Evolutionary conservation across 768 basidiomycete species (phyloP).

Genomic region (Boletus rubescentipes): DNA sequence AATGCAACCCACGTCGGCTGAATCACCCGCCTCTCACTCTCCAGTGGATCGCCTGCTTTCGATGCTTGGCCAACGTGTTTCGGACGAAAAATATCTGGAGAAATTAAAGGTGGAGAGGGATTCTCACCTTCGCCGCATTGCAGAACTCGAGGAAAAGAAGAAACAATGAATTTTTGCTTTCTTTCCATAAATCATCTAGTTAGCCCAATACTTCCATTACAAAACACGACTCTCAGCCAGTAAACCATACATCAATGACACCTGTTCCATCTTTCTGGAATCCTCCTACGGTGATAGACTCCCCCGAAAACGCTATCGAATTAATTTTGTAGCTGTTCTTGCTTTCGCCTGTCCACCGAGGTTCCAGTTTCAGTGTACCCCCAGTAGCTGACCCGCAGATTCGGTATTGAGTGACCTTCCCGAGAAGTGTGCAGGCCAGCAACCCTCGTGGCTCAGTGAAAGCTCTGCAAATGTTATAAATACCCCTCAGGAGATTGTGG

Average conservation of each 20-base stretch:
- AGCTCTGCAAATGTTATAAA: slow-evolving; percentile 35
- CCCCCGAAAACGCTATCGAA: slow-evolving; percentile 48
- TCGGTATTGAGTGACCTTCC: slow-evolving; percentile 50
- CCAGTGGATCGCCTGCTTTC: slow-evolving; percentile 40
- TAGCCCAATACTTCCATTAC: not conserved
- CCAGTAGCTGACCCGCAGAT: slow-evolving; percentile 40
- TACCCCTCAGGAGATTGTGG: not conserved
- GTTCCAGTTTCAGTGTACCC: slow-evolving; percentile 40
- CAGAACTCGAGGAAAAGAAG: slow-evolving; percentile 48
- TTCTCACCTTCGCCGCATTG: slow-evolving; percentile 53
- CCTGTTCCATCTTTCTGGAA: slow-evolving; percentile 58
- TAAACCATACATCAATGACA: slow-evolving; percentile 59
- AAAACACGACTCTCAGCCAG: slow-evolving; percentile 2
- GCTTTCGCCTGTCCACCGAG: slow-evolving; percentile 48
- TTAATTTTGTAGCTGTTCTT: slow-evolving; percentile 61
- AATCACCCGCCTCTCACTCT: slow-evolving; percentile 6
- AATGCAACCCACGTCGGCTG: slow-evolving; percentile 15
- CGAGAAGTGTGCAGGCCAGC: slow-evolving; percentile 60
- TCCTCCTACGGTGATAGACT: slow-evolving; percentile 60
- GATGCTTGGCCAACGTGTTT: slow-evolving; percentile 41
- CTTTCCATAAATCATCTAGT: not conserved
- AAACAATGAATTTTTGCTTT: slow-evolving; percentile 6
- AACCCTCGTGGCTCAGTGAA: slow-evolving; percentile 49
- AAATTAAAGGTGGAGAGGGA: slow-evolving; percentile 59
- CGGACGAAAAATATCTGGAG: slow-evolving; percentile 71